Base-by-base conservation (phyloP, 2,329 filamentous ascomycete genomes). In the Ploettnerulaceae sp. region DNA sequence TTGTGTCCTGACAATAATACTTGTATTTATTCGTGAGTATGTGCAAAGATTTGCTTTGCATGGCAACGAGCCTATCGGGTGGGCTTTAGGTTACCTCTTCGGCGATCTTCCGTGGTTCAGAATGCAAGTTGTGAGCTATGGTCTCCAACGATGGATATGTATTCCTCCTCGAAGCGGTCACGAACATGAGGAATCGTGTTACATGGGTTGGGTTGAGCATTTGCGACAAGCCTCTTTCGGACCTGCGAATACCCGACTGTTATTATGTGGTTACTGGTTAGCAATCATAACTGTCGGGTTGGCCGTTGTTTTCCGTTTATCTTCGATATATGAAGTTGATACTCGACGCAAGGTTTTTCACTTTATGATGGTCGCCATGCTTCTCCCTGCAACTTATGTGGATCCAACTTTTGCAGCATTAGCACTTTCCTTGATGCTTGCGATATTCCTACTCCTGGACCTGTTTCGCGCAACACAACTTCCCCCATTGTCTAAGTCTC, bases 341-440 rank as follows among this genome's bases (percentile, higher is more conserved):
- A 98, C 93, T 1, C 80, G 93, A 39, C 82, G 93, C 40, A 98
- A 98, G 67, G 87, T 97, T 18, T 98, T 98, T 65, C 93, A 98
- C 66, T 94, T 94, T 57, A 95, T 91, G 76, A 97, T 97, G 86
- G 91, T 97, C 6, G 81, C 82, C 46, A 96, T 98, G 88, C 83
- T 98, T 46, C 74, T 97, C 2, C 90, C 93, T 0, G 81, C 87
- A 1, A 86, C 84, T 2, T 96, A 82, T 63, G 70, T 97, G 53
- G 93, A 98, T 64, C 91, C 93, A 1, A 75, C 83, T 31, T 97
- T 88, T 65, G 82, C 83, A 39, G 80, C 86, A 1, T 72, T 98
- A 9, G 88, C 89, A 0, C 73, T 97, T n/a, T 74, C 76, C 0
- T 70, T 96, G 24, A 80, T 89, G 20, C 76, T 98, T 26, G 82